Percentiles rank a stretch among this genome's conserved stretches.
Conservation (phyloP, 192 early-diverging fungal genomes). For the Coemansia asiatica region DNA sequence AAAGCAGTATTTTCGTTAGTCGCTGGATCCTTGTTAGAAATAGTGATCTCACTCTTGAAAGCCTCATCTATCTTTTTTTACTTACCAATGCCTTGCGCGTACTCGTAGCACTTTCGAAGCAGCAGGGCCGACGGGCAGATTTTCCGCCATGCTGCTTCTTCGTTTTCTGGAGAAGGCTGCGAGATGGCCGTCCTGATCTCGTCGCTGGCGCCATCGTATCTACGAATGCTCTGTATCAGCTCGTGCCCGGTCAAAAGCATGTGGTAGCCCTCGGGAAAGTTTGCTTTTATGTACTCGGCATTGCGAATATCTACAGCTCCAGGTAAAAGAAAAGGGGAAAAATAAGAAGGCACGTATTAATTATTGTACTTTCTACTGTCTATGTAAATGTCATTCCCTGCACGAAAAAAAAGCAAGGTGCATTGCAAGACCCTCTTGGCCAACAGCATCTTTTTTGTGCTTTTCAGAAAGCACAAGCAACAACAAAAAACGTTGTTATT, state of each 20-base stretch:
- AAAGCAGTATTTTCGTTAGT: too few species aligned
- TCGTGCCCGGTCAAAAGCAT: constrained; percentile 24
- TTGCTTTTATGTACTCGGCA: constrained; percentile 27
- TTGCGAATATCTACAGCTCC: constrained; percentile 23
- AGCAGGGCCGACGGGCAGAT: constrained; percentile 78
- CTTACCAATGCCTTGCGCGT: constrained; percentile 74
- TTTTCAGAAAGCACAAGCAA: too few species aligned
- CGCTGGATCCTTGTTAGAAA: not conserved
- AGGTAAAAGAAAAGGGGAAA: not conserved
- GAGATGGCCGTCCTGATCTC: constrained; percentile 73
- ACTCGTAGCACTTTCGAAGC: constrained; percentile 79
- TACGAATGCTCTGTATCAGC: constrained; percentile 36
- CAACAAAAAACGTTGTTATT: too few species aligned
- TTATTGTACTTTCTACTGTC: too few species aligned
- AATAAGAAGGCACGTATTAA: not conserved
- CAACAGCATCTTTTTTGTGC: too few species aligned
- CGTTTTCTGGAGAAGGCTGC: constrained; percentile 77
- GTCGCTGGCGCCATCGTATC: constrained; percentile 40
- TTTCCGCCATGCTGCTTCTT: constrained; percentile 85
- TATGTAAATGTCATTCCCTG: not conserved
- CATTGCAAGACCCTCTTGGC: too few species aligned
- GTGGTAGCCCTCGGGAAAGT: constrained; percentile 33
- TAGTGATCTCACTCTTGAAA: too few species aligned
- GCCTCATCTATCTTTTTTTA: not conserved
- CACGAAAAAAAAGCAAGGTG: too few species aligned